Evolutionary conservation across 2,329 filamentous ascomycete species (phyloP).

Genomic region (Ascomycota sp.): DNA sequence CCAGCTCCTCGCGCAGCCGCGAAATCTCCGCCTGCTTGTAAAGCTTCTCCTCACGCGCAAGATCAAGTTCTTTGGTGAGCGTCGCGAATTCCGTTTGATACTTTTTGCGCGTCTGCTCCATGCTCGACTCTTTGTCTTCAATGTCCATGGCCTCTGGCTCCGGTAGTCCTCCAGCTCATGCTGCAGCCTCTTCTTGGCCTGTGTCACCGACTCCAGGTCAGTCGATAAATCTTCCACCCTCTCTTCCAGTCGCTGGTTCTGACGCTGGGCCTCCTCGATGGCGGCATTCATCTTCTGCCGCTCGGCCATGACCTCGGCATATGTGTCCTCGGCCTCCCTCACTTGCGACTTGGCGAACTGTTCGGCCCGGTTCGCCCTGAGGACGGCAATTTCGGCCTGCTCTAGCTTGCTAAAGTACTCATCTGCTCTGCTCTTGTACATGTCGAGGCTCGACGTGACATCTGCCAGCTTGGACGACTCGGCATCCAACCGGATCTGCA

Average conservation of each 20-base stretch:
- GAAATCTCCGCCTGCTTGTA: constrained; percentile 76
- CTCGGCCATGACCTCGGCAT: constrained; percentile 76
- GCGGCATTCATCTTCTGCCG: constrained; percentile 72
- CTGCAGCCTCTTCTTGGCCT: constrained; percentile 84
- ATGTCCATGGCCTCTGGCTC: constrained; percentile 89
- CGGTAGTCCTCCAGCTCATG: constrained; percentile 96
- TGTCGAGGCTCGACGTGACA: constrained; percentile 58
- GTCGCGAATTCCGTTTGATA: constrained; percentile 86
- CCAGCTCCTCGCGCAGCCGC: constrained; percentile 82
- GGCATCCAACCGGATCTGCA: constrained; percentile 81
- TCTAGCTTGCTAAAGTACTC: constrained; percentile 96
- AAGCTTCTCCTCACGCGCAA: constrained; percentile 73
- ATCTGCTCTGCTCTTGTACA: constrained; percentile 84
- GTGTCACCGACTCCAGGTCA: constrained; percentile 65
- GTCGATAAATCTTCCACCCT: constrained; percentile 79
- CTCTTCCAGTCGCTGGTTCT: constrained; percentile 79
- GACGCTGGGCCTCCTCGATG: constrained; percentile 76
- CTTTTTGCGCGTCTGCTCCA: constrained; percentile 95
- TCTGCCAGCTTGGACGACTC: constrained; percentile 74
- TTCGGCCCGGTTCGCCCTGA: constrained; percentile 80
- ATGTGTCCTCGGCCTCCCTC: constrained; percentile 78
- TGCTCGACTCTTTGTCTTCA: constrained; percentile 85
- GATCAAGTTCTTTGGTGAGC: constrained; percentile 77
- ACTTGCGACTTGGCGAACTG: constrained; percentile 85
- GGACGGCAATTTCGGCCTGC: constrained; percentile 84